Evolutionary conservation across 1,284 basidiomycete species (phyloP).

Genomic region (Phaffia rhodozyma): DNA sequence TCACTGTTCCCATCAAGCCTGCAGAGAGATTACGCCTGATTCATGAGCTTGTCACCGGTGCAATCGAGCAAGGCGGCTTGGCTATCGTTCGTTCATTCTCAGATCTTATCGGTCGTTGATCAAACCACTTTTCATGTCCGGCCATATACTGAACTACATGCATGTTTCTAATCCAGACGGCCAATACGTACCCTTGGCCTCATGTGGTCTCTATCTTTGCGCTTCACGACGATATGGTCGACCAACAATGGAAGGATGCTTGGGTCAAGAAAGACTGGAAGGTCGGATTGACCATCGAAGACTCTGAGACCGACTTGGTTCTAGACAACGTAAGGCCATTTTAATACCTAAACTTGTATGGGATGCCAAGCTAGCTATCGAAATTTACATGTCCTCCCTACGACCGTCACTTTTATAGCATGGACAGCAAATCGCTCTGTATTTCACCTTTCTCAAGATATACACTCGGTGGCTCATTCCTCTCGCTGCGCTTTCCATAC

Average conservation of each 20-base stretch:
- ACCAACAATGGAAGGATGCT: slow-evolving; percentile 54
- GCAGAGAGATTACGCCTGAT: slow-evolving; percentile 68
- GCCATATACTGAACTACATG: too few species aligned
- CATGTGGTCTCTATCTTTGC: slow-evolving; percentile 66
- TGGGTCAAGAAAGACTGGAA: slow-evolving; percentile 48
- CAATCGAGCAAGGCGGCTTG: slow-evolving; percentile 47
- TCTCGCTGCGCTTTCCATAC: slow-evolving; percentile 50
- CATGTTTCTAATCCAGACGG: too few species aligned
- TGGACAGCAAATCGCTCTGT: slow-evolving; percentile 76
- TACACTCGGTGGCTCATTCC: slow-evolving; percentile 68
- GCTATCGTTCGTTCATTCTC: slow-evolving; percentile 46
- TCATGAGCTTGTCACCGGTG: slow-evolving; percentile 54
- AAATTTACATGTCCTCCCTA: too few species aligned
- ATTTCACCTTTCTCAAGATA: slow-evolving; percentile 74
- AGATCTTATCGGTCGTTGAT: too few species aligned
- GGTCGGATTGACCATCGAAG: slow-evolving; percentile 43
- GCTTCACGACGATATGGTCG: slow-evolving; percentile 70
- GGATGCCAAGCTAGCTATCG: too few species aligned
- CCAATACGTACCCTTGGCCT: slow-evolving; percentile 57
- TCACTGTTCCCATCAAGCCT: slow-evolving; percentile 38
- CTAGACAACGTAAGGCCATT: slow-evolving; percentile 49
- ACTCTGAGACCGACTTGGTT: slow-evolving; percentile 46
- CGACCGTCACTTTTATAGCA: too few species aligned
- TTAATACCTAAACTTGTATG: too few species aligned
- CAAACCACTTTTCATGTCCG: too few species aligned